Base-by-base conservation (phyloP, 225 moss, liverwort and hornwort genomes). In the Ulota crispa region DNA sequence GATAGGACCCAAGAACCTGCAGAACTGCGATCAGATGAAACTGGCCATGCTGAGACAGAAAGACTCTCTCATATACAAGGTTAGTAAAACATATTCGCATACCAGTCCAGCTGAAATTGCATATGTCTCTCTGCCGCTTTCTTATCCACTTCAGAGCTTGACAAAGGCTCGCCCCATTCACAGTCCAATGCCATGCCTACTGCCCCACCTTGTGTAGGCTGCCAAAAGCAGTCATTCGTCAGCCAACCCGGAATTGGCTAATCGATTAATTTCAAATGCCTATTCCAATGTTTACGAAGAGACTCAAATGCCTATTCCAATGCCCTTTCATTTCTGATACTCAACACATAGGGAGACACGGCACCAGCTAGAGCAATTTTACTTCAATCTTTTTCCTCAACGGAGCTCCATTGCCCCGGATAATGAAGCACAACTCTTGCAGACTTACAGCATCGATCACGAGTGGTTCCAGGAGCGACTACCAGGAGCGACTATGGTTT, bases 1-100 rank as follows among this genome's bases (percentile, higher is more conserved):
- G 60, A 96, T 92, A 16, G 95, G 95, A 88, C 96, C 94, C 81
- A 99, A 62, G 14, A 82, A 91, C 93, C 94, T 99, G 91, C 52
- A 80, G 42, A 62, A 64, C 36, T 28, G 45, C 31, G 68, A 61
- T 41, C 34, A 72, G 67, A 34, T 66, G 18, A 72, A 42, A 72
- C 21, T 27, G 67, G 61, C 80, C 26, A 64, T 8, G 37, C 24
- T 50, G 39, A 39, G 69, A 81, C 10, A 81, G 14, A 68, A 41
- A 52, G 63, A 4, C n/a, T 68, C n/a, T 68, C 55, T 67, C 32
- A 54, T 72, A 14, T n/a, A 47, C n/a, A 73, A 73, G 34, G 34
- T 55, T 8, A 32, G 63, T 24, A 42, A 27, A 56, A 12, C n/a
- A 54, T 52, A 56, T 45, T 23, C 47, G 45, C 70, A 30, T 87